Base-by-base conservation (phyloP, 2,329 filamentous ascomycete species). In the Plenodomus tracheiphilus region DNA sequence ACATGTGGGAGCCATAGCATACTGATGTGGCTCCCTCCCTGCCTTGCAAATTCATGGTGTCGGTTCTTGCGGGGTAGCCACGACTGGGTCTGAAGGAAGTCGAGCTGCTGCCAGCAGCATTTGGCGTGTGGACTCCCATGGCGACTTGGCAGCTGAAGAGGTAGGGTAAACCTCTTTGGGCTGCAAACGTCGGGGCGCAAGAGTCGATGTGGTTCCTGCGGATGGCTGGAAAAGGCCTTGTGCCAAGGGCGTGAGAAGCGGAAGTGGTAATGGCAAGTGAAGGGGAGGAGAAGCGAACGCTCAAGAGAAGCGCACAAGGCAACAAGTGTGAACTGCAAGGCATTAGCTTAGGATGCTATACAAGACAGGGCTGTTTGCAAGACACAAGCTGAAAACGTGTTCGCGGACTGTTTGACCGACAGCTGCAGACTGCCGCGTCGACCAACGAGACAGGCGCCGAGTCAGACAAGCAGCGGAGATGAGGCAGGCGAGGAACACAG, bases 351-450 rank as follows among this genome's bases (percentile, higher is more conserved):
- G 61, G 62, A 70, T 66, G 70, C 63, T 58, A 59, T 67, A 61
- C 62, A 70, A 71, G 65, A 68, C 60, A 58, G 50, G 39, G 58
- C 57, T 49, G 68, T 70, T 72, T 72, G 70, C 55, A 62, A 62
- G 59, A 69, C 66, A 67, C 68, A 71, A 67, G 64, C 63, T 59
- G 61, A 61, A 63, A 65, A 71, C 67, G 70, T 71, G 69, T 71
- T 65, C 62, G 54, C 54, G 51, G 56, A 56, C 43, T 61, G 69
- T 70, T 71, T 71, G 68, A 69, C 64, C 61, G 56, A 54, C 28
- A 48, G 53, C 47, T 43, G 56, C 64, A 60, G 60, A 51, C 56
- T 58, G 46, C 59, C 45, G 62, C 65, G 67, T 60, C 54, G 63
- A 67, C 49, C 59, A 64, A 59, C 58, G 53, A 67, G 54, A 62